phyloP scores from a whole-genome alignment of 306 rosid species.

The Trichosanthes cucumerina region DNA sequence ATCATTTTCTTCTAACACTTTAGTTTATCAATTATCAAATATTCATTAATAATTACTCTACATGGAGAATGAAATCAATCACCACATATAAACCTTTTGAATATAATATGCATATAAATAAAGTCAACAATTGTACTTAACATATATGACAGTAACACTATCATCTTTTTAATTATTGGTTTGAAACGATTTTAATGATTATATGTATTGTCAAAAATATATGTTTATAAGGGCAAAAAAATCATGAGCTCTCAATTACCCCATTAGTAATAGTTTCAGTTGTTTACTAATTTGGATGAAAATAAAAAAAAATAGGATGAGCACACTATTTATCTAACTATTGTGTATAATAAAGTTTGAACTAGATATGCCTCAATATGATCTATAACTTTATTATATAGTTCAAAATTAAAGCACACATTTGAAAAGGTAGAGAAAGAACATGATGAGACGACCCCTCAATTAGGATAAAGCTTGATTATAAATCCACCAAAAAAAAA shows the following conservation, averaged over 20 bases:
- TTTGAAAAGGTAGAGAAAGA: not conserved
- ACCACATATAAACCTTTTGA: not conserved
- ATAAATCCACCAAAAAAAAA: too few species aligned
- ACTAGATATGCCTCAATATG: not conserved
- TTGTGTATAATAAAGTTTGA: not conserved
- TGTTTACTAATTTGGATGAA: not conserved
- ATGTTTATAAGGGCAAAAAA: not conserved
- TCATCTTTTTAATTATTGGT: not conserved
- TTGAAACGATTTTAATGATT: too few species aligned
- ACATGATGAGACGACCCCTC: too few species aligned
- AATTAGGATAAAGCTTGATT: too few species aligned
- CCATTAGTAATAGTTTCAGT: rapidly evolving
- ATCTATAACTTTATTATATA: not conserved
- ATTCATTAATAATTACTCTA: not conserved
- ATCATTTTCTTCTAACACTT: not conserved
- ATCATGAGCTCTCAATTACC: not conserved
- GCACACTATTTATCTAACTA: not conserved
- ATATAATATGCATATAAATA: not conserved
- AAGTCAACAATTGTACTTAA: too few species aligned
- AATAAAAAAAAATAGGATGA: not conserved
- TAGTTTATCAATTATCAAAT: not conserved
- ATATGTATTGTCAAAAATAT: too few species aligned
- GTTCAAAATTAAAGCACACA: not conserved
- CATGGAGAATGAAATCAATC: not conserved
- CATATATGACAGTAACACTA: not conserved